Conservation (phyloP, 352 stramenopile genomes). For the Albugo candida region DNA sequence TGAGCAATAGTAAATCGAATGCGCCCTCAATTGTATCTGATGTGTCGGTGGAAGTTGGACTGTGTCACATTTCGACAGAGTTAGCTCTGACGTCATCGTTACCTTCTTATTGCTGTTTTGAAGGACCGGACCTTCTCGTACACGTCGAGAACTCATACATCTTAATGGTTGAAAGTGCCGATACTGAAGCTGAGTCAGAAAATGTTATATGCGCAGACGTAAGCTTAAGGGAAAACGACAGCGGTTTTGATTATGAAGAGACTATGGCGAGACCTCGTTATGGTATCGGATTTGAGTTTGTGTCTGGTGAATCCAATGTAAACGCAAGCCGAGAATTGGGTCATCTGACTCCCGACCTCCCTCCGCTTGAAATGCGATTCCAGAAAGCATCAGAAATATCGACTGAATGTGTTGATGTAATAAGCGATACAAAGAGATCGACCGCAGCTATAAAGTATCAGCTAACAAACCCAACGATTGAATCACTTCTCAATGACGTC, state of each 20-base stretch:
- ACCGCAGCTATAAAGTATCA: conserved; percentile 4
- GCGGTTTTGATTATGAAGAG: no score
- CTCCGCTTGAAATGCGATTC: conserved; percentile 33
- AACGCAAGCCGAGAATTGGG: no score
- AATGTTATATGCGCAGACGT: no score
- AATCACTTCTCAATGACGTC: conserved; percentile 57
- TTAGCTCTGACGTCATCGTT: conserved; percentile 29
- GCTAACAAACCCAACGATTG: conserved; percentile 43
- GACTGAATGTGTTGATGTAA: conserved; percentile 14
- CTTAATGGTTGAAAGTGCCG: conserved; percentile 19
- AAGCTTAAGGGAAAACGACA: no score
- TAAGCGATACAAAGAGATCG: conserved; percentile 8
- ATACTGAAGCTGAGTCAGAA: background rate
- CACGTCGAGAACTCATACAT: conserved; percentile 36
- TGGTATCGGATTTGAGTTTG: no score
- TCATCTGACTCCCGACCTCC: no score
- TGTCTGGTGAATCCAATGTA: no score
- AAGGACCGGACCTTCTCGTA: conserved; percentile 20
- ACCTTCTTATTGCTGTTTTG: conserved; percentile 31
- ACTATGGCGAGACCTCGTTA: no score
- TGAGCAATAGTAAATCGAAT: background rate
- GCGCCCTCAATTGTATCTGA: conserved; percentile 11
- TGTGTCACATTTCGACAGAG: conserved; percentile 19
- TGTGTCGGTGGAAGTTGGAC: conserved; percentile 11
- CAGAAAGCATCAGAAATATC: conserved; percentile 53